Evolutionary conservation across 2,329 filamentous ascomycete species (phyloP).

Genomic region (Ophiostoma novo-ulmi): DNA sequence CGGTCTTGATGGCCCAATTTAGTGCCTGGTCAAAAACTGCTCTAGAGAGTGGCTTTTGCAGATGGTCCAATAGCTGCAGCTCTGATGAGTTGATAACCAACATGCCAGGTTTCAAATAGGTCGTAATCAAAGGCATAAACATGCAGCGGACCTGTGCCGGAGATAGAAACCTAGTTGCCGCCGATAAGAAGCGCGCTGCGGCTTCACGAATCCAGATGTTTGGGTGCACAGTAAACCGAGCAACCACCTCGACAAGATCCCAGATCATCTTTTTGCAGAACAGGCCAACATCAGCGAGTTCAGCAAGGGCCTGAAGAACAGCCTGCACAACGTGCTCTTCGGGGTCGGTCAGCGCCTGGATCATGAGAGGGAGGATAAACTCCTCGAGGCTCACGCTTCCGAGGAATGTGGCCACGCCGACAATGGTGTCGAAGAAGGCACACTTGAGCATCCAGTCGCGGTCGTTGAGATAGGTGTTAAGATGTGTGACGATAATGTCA

Average conservation of each 20-base stretch:
- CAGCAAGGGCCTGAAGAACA: slow-evolving; percentile 79
- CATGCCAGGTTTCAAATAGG: slow-evolving; percentile 72
- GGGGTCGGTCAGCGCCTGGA: slow-evolving; percentile 85
- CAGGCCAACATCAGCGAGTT: slow-evolving; percentile 81
- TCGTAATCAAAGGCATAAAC: slow-evolving; percentile 69
- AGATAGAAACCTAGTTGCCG: slow-evolving; percentile 69
- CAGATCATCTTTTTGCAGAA: slow-evolving; percentile 79
- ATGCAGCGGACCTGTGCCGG: slow-evolving; percentile 79
- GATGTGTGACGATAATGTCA: slow-evolving; percentile 90
- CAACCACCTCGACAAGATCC: slow-evolving; percentile 79
- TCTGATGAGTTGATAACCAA: slow-evolving; percentile 48
- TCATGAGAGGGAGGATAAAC: slow-evolving; percentile 92
- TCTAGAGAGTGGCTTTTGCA: slow-evolving; percentile 76
- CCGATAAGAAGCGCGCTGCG: slow-evolving; percentile 41
- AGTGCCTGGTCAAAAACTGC: slow-evolving; percentile 79
- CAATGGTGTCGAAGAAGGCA: slow-evolving; percentile 91
- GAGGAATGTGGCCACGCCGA: slow-evolving; percentile 85
- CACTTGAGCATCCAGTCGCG: slow-evolving; percentile 95
- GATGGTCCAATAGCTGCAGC: slow-evolving; percentile 66
- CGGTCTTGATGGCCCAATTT: slow-evolving; percentile 76
- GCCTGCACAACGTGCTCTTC: slow-evolving; percentile 94
- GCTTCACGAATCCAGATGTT: slow-evolving; percentile 94
- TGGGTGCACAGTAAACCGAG: slow-evolving; percentile 84
- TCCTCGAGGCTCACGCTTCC: slow-evolving; percentile 86
- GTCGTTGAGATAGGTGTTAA: slow-evolving; percentile 96